These are phyloP conservation scores for Aspergillus oerlinghausenensis DNA, from an alignment of 2,329 filamentous ascomycete genomes.

Conservation along the genomic window DNA sequence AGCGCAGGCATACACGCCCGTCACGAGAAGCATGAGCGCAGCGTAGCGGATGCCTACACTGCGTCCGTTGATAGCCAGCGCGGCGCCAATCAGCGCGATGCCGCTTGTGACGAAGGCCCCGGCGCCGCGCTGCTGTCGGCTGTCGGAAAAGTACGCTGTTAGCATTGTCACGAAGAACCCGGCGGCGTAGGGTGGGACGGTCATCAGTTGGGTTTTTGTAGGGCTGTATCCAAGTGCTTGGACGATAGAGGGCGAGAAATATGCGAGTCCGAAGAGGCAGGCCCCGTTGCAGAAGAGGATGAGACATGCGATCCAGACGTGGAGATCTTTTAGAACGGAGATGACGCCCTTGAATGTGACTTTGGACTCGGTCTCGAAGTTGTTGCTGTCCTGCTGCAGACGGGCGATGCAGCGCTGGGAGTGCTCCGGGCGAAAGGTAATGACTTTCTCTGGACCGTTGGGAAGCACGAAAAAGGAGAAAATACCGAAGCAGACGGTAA, in stretches of 20 bases:
- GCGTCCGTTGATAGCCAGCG: slow-evolving; percentile 2
- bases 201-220: slow-evolving; percentile 27
- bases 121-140: slow-evolving; percentile 22
- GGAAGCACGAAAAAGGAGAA: slow-evolving; percentile 53
- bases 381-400: slow-evolving; percentile 10
- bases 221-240: slow-evolving; percentile 23
- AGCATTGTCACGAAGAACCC: slow-evolving; percentile 20
- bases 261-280: slow-evolving; percentile 17
- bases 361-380: slow-evolving; percentile 6
- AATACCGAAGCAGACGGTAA: slow-evolving; percentile 41
- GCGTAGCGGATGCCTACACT: slow-evolving; percentile 5
- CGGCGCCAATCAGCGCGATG: slow-evolving; percentile 12
- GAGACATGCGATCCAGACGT: slow-evolving; percentile 7
- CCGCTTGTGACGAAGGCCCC: slow-evolving; percentile 17
- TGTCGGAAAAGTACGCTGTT: slow-evolving; percentile 25
- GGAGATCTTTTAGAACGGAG: slow-evolving; percentile 9
- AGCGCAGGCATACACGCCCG: slow-evolving; percentile 7
- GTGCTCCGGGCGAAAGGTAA: slow-evolving; percentile 51
- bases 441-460: slow-evolving; percentile 59
- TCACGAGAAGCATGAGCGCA: slow-evolving; percentile 6
- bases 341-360: slow-evolving; percentile 6
- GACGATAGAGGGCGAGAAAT: slow-evolving; percentile 26
- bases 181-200: slow-evolving; percentile 27
- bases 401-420: slow-evolving; percentile 18
- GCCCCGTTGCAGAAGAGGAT: slow-evolving; percentile 11